Evolutionary conservation across 2,329 filamentous ascomycete species (phyloP).

Genomic region (Fusarium pseudoanthophilum): DNA sequence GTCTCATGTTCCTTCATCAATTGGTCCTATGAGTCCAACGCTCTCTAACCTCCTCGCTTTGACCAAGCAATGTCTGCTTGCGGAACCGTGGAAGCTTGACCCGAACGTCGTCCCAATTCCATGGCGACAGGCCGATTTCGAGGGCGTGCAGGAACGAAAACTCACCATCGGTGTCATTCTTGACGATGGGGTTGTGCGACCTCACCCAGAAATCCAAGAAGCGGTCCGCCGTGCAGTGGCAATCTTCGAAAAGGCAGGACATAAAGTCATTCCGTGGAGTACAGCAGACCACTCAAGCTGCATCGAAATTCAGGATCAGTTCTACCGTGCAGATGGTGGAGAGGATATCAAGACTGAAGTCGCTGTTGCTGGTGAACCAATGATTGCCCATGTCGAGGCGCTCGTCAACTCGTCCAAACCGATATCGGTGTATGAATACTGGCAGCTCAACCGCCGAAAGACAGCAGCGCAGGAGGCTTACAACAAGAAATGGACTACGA

Average conservation of each 20-base stretch:
- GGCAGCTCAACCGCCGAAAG: not conserved
- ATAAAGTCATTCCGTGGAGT: not conserved
- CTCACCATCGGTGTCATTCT: not conserved
- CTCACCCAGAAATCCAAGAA: not conserved
- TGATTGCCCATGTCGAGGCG: not conserved
- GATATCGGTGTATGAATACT: not conserved
- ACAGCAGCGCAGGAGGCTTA: not conserved
- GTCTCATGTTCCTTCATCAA: not conserved
- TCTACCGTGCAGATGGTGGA: not conserved
- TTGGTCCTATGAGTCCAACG: not conserved
- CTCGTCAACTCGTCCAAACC: not conserved
- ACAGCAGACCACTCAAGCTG: not conserved
- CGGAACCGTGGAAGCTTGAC: not conserved
- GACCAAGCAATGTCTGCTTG: not conserved
- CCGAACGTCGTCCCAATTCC: not conserved
- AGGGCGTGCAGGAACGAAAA: accelerated
- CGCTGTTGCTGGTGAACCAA: not conserved
- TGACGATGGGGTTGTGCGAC: not conserved
- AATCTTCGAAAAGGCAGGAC: not conserved
- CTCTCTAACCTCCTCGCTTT: not conserved
- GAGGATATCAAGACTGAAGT: conserved; percentile 1
- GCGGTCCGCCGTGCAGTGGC: not conserved
- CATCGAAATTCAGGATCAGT: not conserved
- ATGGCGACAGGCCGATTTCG: not conserved
- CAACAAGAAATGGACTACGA: not conserved